Percentiles rank a stretch among this genome's conserved stretches.
Evolutionary conservation across 2,329 filamentous ascomycete species (phyloP).

Genomic region (Cadophora malorum): DNA sequence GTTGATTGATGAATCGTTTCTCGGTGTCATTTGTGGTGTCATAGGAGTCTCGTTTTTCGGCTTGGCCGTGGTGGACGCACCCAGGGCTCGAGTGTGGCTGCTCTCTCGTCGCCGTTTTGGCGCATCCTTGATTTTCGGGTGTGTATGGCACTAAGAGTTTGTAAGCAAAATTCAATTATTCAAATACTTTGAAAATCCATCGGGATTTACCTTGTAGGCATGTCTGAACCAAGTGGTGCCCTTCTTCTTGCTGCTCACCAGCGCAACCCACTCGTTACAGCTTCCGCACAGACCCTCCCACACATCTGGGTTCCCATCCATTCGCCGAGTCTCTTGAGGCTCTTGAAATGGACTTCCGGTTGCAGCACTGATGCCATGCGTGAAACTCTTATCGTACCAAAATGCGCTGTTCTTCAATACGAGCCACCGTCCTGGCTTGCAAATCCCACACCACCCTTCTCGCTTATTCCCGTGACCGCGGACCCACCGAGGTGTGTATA

Average conservation of each 20-base stretch:
- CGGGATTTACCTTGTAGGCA: conserved; percentile 75
- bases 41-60: conserved; percentile 54
- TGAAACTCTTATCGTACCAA: conserved; percentile 93
- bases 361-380: conserved; percentile 83
- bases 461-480: conserved; percentile 86
- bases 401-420: conserved; percentile 90
- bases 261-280: conserved; percentile 80
- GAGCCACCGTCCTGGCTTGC: conserved; percentile 84
- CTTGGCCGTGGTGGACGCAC: conserved; percentile 52
- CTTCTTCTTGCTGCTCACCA: conserved; percentile 88
- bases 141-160: conserved; percentile 64
- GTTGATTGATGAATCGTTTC: conserved; percentile 38
- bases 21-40: conserved; percentile 55
- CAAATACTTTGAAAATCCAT: not conserved
- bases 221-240: conserved; percentile 92
- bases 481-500: conserved; percentile 86
- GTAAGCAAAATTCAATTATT: conserved; percentile 6
- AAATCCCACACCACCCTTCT: conserved; percentile 89
- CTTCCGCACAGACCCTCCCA: conserved; percentile 82
- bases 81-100: conserved; percentile 52
- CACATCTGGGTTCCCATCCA: conserved; percentile 81
- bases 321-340: conserved; percentile 75
- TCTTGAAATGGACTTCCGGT: conserved; percentile 81
- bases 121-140: conserved; percentile 73
- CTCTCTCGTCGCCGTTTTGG: conserved; percentile 72